Conservation (phyloP, 768 basidiomycete genomes). For the Xanthoconium stramineum region DNA sequence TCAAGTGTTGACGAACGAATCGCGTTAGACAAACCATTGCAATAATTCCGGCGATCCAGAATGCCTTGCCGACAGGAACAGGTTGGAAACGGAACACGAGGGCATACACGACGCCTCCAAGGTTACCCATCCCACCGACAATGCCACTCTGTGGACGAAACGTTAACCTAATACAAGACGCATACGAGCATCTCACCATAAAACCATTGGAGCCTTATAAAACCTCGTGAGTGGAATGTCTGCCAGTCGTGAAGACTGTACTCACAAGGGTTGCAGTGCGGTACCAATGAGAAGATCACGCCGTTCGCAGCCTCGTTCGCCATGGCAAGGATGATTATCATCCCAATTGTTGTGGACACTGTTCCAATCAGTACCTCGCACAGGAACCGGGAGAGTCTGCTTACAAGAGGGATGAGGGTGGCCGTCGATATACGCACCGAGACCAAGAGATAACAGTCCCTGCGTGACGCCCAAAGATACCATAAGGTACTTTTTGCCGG, state of each 20-base stretch:
- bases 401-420: slow-evolving; percentile 19
- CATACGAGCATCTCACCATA: slow-evolving; percentile 23
- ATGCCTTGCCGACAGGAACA: slow-evolving; percentile 13
- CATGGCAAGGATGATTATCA: background rate
- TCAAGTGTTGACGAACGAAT: background rate
- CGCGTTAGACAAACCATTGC: slow-evolving; percentile 27
- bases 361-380: background rate
- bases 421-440: slow-evolving; percentile 41
- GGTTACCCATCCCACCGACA: slow-evolving; percentile 39
- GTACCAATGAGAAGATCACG: slow-evolving; percentile 3
- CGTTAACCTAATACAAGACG: background rate
- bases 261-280: slow-evolving; percentile 8
- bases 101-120: slow-evolving; percentile 49
- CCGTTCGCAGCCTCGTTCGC: slow-evolving; percentile 2
- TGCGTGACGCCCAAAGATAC: background rate
- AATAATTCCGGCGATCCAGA: slow-evolving; percentile 46
- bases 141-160: slow-evolving; percentile 28
- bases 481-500: slow-evolving; percentile 6
- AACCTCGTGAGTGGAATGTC: background rate
- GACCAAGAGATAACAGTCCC: slow-evolving; percentile 2
- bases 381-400: background rate
- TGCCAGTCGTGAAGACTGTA: background rate
- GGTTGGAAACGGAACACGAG: slow-evolving; percentile 29
- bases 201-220: slow-evolving; percentile 14
- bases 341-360: background rate